These are phyloP conservation scores for Pisolithus marmoratus DNA, from an alignment of 768 basidiomycete genomes.

Conservation along the genomic window DNA sequence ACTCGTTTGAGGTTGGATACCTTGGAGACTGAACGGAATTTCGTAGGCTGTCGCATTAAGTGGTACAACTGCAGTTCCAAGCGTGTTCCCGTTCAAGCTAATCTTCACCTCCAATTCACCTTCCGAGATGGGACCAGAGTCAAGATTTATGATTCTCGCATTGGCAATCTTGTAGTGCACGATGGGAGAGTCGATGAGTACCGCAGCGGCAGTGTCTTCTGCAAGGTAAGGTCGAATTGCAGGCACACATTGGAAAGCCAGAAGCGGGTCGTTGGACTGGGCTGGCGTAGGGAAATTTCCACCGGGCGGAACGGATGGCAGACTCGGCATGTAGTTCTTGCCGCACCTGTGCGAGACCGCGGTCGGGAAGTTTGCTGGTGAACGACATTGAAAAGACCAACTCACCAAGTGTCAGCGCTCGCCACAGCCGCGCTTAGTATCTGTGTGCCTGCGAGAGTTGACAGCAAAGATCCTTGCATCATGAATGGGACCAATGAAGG, in stretches of 20 bases:
- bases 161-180: slow-evolving; percentile 43
- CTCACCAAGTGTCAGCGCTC: slow-evolving; percentile 28
- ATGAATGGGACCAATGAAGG: not conserved
- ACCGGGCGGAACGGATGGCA: slow-evolving; percentile 40
- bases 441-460: not conserved
- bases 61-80: slow-evolving; percentile 41
- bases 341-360: slow-evolving; percentile 38
- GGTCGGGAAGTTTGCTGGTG: not conserved
- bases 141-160: slow-evolving; percentile 36
- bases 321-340: slow-evolving; percentile 47
- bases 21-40: slow-evolving; percentile 43
- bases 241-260: slow-evolving; percentile 54
- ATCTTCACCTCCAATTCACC: slow-evolving; percentile 37
- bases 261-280: slow-evolving; percentile 36
- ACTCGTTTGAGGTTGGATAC: slow-evolving; percentile 36
- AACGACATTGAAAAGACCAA: not conserved
- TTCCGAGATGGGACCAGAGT: slow-evolving; percentile 11
- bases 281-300: slow-evolving; percentile 42
- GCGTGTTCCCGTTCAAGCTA: slow-evolving; percentile 37
- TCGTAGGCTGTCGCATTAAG: slow-evolving; percentile 47
- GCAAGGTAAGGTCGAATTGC: slow-evolving; percentile 56
- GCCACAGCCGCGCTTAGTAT: slow-evolving; percentile 10
- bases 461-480: slow-evolving; percentile 1
- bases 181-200: slow-evolving; percentile 50
- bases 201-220: slow-evolving; percentile 43